Percentiles rank a stretch among this genome's conserved stretches.
These are phyloP conservation scores for Gamarada debralockiae DNA, from an alignment of 495 filamentous ascomycete genomes.

Conservation along the genomic window DNA sequence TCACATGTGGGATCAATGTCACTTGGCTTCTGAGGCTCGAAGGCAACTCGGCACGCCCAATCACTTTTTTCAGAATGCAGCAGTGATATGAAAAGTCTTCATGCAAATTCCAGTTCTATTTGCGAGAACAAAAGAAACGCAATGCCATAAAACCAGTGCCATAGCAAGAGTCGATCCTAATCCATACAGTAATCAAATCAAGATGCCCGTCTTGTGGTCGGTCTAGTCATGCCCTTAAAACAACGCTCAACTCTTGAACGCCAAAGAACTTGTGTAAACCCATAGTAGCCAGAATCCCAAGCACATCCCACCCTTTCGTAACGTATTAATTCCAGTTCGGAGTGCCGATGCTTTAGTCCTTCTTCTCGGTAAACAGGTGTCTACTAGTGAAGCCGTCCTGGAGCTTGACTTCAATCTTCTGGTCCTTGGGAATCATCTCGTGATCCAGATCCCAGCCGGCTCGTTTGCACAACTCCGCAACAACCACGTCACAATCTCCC, in stretches of 20 bases:
- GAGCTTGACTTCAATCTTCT: constrained; percentile 52
- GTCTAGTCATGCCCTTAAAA: constrained; percentile 2
- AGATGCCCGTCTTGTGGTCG: not conserved
- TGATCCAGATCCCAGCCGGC: constrained; percentile 88
- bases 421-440: constrained; percentile 71
- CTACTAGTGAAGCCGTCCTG: constrained; percentile 64
- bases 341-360: not conserved
- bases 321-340: too few relatives aligned
- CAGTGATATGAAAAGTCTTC: too few relatives aligned
- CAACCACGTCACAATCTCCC: constrained; percentile 89
- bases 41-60: too few relatives aligned
- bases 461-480: constrained; percentile 81
- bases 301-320: not conserved
- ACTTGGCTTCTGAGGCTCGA: too few relatives aligned
- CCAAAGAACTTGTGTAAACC: not conserved
- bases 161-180: not conserved
- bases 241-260: too few relatives aligned
- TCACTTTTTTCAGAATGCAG: too few relatives aligned
- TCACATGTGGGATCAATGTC: too few relatives aligned
- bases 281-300: not conserved
- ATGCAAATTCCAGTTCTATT: not conserved
- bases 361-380: constrained; percentile 16
- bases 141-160: constrained; percentile 3
- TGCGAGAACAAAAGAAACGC: constrained; percentile 2
- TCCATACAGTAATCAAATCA: not conserved